These are phyloP conservation scores for Mallotus japonicus DNA, from an alignment of 441 rosid species.

Conservation along the genomic window DNA sequence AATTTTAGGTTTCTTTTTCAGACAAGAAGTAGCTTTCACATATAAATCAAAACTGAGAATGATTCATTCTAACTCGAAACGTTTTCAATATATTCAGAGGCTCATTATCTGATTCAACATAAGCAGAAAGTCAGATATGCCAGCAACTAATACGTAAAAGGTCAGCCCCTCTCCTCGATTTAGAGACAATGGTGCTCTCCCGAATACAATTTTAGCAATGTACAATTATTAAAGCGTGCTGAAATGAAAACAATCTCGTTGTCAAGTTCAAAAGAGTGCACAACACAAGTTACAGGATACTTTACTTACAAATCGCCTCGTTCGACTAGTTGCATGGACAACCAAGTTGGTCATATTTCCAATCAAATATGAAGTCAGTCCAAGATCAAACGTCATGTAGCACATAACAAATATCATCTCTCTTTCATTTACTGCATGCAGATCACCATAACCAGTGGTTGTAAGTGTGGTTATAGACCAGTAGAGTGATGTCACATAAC, in stretches of 20 bases:
- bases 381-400: slow-evolving; percentile 74
- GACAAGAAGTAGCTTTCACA: neutral
- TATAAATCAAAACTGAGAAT: neutral
- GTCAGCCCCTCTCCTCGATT: neutral
- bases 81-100: too few relatives aligned
- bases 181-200: neutral
- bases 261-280: too few relatives aligned
- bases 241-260: neutral
- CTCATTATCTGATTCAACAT: neutral
- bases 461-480: slow-evolving; percentile 84
- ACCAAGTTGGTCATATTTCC: slow-evolving; percentile 91
- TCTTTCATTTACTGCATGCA: slow-evolving; percentile 59
- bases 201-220: neutral
- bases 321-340: slow-evolving; percentile 78
- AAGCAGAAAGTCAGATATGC: neutral
- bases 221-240: neutral
- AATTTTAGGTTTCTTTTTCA: neutral
- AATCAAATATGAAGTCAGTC: slow-evolving; percentile 64
- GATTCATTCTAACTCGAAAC: neutral
- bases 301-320: slow-evolving; percentile 74
- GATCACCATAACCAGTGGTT: slow-evolving; percentile 83
- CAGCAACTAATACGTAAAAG: neutral
- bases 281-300: neutral
- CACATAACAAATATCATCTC: slow-evolving; percentile 61
- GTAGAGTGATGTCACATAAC: slow-evolving; percentile 61